phyloP scores from a whole-genome alignment of 768 basidiomycete species.

The Dictyophora rubrovolvata region DNA sequence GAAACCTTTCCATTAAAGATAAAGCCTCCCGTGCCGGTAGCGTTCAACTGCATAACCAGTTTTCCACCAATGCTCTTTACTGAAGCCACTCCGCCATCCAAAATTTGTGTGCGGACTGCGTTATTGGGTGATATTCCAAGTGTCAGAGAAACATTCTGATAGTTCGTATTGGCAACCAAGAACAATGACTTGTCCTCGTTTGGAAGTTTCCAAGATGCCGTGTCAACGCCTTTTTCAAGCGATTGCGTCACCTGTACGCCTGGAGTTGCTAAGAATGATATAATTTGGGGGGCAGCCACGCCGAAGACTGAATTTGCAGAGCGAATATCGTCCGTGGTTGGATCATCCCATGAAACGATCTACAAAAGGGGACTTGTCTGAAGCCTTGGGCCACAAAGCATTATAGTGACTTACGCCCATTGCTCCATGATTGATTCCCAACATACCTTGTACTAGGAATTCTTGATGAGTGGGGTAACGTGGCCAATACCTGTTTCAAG shows the following conservation, averaged over 20 bases:
- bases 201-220: constrained; percentile 1
- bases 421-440: constrained; percentile 64
- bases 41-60: neutral
- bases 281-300: constrained; percentile 1
- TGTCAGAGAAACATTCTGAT: constrained; percentile 1
- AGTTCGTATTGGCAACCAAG: constrained; percentile 4
- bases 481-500: constrained; percentile 34
- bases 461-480: constrained; percentile 58
- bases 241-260: neutral
- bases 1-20: neutral
- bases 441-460: constrained; percentile 51
- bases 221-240: neutral
- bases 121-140: neutral
- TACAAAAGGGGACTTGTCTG: neutral
- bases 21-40: constrained; percentile 1
- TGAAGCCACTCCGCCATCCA: constrained; percentile 1
- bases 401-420: constrained; percentile 24
- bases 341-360: constrained; percentile 7
- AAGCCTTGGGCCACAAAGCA: neutral
- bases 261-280: constrained; percentile 4
- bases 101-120: neutral
- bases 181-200: neutral
- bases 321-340: constrained; percentile 1
- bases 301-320: neutral
- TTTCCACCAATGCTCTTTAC: neutral